Base-by-base conservation (phyloP, 139 green algal genomes). In the Axilococcus clingmanii region DNA sequence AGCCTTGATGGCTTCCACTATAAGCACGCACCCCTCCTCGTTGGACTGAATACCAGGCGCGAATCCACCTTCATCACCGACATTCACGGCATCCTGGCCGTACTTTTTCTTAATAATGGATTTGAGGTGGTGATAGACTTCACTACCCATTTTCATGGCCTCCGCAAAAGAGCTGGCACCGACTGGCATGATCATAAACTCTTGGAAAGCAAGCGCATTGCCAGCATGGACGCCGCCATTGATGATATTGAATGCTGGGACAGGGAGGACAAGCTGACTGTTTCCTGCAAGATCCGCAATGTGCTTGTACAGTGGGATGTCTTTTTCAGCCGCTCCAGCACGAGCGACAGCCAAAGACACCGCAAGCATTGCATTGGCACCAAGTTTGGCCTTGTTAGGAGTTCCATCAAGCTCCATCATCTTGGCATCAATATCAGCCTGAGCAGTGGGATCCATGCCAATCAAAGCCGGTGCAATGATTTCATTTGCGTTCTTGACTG, bases 171-270 rank as follows among this genome's bases (percentile, higher is more conserved):
- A 81, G 7, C 31, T 34, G 11, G 75, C 79, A 27, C 90, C 93
- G 15, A 76, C 54, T 24, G 93, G 93, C 68, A 99, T 77, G 62
- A 99, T 96, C 90, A 99, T 98, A 77, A 99, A 99, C 77, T 99
- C 93, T 83, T 99, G 93, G 49, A 57, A 57, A 59, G 93, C 93
- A 54, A 99, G 79, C 24, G 79, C 83, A 71, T 99, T 99, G 60
- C 93, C 93, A 15, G 93, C 93, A 68, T 99, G 93, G 65, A 71
- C 81, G 46, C 92, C 90, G 38, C 93, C 93, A 62, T 99, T 99
- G 80, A 99, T 97, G 59, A 99, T 94, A 76, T 99, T 99, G 82
- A 99, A 96, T 27, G 82, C 78, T 20, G 93, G 93, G 49, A 99
- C 93, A 4, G 93, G 93, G 66, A 99, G 86, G n/a, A 93, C 77